Evolutionary conservation across 23 red algal genomes (phyloP).

Genomic region (Chondrus crispus): DNA sequence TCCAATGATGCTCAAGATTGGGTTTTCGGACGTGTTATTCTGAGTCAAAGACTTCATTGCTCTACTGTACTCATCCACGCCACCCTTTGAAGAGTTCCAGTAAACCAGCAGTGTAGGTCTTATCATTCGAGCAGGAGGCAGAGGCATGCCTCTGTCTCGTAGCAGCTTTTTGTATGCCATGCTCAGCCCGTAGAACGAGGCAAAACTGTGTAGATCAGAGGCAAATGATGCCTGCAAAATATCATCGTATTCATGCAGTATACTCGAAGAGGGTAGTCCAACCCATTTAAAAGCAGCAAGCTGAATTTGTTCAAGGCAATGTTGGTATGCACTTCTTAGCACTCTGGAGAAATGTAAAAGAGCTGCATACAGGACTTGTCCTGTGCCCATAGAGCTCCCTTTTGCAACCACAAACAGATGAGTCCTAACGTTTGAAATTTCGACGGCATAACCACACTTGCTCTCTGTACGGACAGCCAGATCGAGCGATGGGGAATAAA

Average conservation of each 20-base stretch:
- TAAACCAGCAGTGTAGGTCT: not conserved
- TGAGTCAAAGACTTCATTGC: not conserved
- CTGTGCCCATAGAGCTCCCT: not conserved
- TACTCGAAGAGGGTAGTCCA: not conserved
- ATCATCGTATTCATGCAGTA: not conserved
- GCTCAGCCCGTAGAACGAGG: constrained; percentile 15
- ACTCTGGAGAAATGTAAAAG: not conserved
- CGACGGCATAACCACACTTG: no score
- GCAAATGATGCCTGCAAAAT: not conserved
- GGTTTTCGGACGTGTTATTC: constrained; percentile 1
- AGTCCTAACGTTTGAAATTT: no score
- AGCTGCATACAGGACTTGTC: not conserved
- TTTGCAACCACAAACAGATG: constrained; percentile 4
- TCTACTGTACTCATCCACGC: not conserved
- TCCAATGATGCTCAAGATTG: not conserved
- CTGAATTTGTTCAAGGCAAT: not conserved
- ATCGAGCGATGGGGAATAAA: no score
- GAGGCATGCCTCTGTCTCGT: not conserved
- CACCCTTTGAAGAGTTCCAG: constrained; percentile 4
- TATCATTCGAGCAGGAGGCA: constrained; percentile 41
- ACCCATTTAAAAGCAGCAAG: constrained; percentile 1
- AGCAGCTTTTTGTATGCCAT: not conserved
- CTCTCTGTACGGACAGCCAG: no score
- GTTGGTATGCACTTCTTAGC: not conserved
- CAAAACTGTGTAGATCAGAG: not conserved